Evolutionary conservation across 257 asterid species (phyloP).

Genomic region (Solanum medicagineum): DNA sequence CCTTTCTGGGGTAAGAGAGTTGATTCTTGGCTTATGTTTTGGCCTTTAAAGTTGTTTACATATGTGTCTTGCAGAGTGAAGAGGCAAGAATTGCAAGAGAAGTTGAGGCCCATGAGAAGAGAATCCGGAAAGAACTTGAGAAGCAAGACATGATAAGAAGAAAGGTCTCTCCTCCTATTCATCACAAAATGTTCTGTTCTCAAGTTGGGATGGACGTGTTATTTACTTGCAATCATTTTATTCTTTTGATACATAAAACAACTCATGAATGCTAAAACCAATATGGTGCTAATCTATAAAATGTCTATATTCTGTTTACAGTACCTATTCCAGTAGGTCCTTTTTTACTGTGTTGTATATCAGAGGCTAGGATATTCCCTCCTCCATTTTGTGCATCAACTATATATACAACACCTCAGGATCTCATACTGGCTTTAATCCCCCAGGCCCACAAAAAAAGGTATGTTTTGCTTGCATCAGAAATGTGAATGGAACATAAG

Average conservation of each 20-base stretch:
- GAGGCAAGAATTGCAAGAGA: conserved; percentile 82
- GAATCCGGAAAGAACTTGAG: conserved; percentile 77
- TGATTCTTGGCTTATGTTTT: neutral
- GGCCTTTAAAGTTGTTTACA: neutral
- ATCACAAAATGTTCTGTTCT: neutral
- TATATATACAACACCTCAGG: neutral
- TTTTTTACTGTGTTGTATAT: neutral
- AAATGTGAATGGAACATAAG: neutral
- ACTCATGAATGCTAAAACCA: neutral
- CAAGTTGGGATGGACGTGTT: neutral
- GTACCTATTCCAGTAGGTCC: neutral
- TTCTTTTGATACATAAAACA: neutral
- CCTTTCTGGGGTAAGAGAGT: neutral
- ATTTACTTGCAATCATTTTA: neutral
- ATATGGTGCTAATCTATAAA: neutral
- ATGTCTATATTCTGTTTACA: neutral
- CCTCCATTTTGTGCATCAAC: neutral
- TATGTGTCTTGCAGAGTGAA: conserved; percentile 39
- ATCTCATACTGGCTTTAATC: neutral
- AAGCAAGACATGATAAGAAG: conserved; percentile 63
- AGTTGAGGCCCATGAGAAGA: conserved; percentile 79
- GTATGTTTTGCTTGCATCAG: neutral
- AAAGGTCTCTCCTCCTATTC: conserved; percentile 38
- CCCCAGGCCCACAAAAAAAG: neutral
- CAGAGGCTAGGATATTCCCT: neutral